phyloP scores from a whole-genome alignment of 2,329 filamentous ascomycete genomes.

The Zasmidium cellare region DNA sequence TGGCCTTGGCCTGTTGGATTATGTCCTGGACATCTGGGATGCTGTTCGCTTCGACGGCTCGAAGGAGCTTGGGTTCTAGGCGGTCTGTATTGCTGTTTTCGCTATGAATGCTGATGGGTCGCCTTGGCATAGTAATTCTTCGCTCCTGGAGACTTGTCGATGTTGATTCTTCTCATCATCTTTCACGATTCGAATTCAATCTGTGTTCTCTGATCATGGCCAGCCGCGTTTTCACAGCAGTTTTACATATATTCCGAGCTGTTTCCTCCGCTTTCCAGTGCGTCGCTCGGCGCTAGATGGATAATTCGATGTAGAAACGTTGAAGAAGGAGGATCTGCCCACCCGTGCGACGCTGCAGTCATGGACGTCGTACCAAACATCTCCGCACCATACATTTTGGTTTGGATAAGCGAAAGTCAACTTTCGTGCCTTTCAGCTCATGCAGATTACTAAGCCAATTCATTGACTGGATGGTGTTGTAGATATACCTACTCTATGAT shows the following conservation, averaged over 20 bases:
- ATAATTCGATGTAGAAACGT: no score
- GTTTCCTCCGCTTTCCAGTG: no score
- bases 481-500: no score
- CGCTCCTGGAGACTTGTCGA: neutral
- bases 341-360: neutral
- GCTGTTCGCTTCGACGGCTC: conserved; percentile 41
- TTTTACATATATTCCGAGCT: no score
- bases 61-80: conserved; percentile 44
- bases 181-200: neutral
- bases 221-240: neutral
- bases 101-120: conserved; percentile 17
- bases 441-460: neutral
- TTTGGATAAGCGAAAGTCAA: no score
- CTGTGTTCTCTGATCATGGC: neutral
- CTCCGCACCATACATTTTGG: neutral
- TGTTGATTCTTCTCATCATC: neutral
- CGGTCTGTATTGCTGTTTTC: conserved; percentile 27
- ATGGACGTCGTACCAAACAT: neutral
- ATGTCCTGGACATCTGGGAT: conserved; percentile 35
- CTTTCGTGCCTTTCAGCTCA: no score
- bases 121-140: conserved; percentile 12
- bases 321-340: neutral
- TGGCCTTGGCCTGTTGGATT: conserved; percentile 35
- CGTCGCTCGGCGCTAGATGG: no score
- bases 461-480: no score